phyloP scores from a whole-genome alignment of 345 rosid species.

The Geranium rotundifolium region DNA sequence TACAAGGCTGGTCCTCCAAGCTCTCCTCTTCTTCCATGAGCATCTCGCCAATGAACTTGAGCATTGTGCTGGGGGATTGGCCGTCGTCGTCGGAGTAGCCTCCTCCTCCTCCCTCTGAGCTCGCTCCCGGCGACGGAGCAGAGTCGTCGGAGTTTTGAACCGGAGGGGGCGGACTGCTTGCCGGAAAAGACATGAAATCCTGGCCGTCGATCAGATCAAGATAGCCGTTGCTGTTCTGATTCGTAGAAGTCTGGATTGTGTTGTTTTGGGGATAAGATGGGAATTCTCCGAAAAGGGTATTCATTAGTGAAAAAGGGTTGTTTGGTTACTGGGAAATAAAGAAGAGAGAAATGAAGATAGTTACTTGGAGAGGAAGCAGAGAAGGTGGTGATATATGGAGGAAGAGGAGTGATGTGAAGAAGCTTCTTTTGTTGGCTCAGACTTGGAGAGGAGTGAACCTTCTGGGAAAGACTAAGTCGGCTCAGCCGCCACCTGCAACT shows the following conservation, averaged over 20 bases:
- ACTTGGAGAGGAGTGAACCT: background rate
- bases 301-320: slow-evolving; percentile 10
- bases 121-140: background rate
- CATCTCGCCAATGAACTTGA: slow-evolving; percentile 63
- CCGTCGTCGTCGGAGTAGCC: slow-evolving; percentile 18
- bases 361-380: background rate
- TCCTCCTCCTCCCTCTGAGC: slow-evolving; percentile 11
- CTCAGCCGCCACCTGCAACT: background rate
- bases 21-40: slow-evolving; percentile 92
- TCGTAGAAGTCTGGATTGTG: slow-evolving; percentile 6
- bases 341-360: background rate
- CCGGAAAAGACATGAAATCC: slow-evolving; percentile 4
- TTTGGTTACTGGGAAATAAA: background rate
- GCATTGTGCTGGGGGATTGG: slow-evolving; percentile 27
- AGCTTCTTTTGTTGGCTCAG: background rate
- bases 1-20: slow-evolving; percentile 47
- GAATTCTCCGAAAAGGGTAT: slow-evolving; percentile 13
- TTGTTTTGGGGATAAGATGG: slow-evolving; percentile 11
- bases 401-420: background rate
- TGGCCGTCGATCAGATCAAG: background rate
- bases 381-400: background rate
- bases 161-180: slow-evolving; percentile 2
- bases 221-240: slow-evolving; percentile 15
- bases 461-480: background rate
- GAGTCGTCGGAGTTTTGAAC: background rate